A percentile compares a stretch with the other conserved stretches of the same genome.
Evolutionary conservation across 768 basidiomycete genomes (phyloP).

Genomic region (Mycena rebaudengoi): DNA sequence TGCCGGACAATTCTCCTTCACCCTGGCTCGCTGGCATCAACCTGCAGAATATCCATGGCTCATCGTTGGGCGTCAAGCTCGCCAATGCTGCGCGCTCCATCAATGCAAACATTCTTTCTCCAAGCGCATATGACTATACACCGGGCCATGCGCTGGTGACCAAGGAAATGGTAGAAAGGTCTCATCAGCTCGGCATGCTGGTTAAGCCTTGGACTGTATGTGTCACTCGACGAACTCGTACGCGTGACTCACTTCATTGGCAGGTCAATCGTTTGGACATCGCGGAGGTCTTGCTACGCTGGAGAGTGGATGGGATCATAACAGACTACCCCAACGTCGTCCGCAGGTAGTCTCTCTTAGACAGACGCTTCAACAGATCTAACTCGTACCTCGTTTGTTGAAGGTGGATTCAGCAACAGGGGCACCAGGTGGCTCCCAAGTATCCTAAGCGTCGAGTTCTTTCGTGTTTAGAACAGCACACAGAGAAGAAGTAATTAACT

Average conservation of each 20-base stretch:
- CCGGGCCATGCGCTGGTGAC: slow-evolving; percentile 65
- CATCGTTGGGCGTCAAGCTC: slow-evolving; percentile 63
- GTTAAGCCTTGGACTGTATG: slow-evolving; percentile 83
- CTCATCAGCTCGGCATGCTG: slow-evolving; percentile 67
- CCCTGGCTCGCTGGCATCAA: slow-evolving; percentile 77
- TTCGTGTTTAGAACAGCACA: slow-evolving; percentile 65
- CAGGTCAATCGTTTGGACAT: slow-evolving; percentile 72
- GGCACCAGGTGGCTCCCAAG: slow-evolving; percentile 60
- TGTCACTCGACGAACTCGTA: neutral
- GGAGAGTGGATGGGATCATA: slow-evolving; percentile 80
- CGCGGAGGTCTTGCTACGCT: slow-evolving; percentile 65
- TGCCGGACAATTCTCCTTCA: slow-evolving; percentile 53
- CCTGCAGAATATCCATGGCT: slow-evolving; percentile 70
- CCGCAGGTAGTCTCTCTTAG: too few species aligned
- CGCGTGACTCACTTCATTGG: too few species aligned
- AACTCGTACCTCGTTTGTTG: too few species aligned
- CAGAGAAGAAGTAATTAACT: too few species aligned
- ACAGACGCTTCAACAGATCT: too few species aligned
- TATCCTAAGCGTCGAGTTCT: slow-evolving; percentile 69
- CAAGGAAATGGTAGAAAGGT: slow-evolving; percentile 69
- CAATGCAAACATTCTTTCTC: slow-evolving; percentile 71
- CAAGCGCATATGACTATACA: slow-evolving; percentile 58
- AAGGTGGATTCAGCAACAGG: slow-evolving; percentile 62
- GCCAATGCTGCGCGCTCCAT: slow-evolving; percentile 75
- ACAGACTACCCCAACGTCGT: slow-evolving; percentile 75